phyloP scores from a whole-genome alignment of 2,329 filamentous ascomycete species.

The Xylaria sp. region DNA sequence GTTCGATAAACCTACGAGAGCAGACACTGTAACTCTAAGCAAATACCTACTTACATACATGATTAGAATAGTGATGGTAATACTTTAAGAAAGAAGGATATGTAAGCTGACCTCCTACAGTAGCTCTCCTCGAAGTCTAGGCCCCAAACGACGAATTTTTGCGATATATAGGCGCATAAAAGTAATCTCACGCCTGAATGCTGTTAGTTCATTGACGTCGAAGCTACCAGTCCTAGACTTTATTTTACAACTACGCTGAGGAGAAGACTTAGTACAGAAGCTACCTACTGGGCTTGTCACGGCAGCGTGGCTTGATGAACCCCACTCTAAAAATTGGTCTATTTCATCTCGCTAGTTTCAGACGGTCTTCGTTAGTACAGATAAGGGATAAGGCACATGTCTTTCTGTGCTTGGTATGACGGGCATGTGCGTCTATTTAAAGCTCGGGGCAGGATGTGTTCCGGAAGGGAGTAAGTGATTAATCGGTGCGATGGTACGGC shows the following conservation, averaged over 20 bases:
- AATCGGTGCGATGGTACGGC: neutral
- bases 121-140: no score
- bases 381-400: neutral
- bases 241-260: neutral
- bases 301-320: constrained; percentile 12
- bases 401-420: neutral
- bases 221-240: neutral
- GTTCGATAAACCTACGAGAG: neutral
- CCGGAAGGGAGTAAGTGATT: neutral
- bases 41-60: neutral
- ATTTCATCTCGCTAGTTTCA: constrained; percentile 3
- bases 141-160: no score
- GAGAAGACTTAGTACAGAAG: neutral
- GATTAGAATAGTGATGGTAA: constrained; percentile 4
- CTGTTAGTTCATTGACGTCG: no score
- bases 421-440: neutral
- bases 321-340: constrained; percentile 9
- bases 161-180: no score
- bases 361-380: neutral
- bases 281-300: constrained; percentile 7
- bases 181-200: no score
- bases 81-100: neutral
- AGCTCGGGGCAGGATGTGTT: neutral
- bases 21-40: neutral
- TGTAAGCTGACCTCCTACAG: neutral